These are phyloP conservation scores for Butyriboletus loyo DNA, from an alignment of 768 basidiomycete genomes.

Conservation along the genomic window DNA sequence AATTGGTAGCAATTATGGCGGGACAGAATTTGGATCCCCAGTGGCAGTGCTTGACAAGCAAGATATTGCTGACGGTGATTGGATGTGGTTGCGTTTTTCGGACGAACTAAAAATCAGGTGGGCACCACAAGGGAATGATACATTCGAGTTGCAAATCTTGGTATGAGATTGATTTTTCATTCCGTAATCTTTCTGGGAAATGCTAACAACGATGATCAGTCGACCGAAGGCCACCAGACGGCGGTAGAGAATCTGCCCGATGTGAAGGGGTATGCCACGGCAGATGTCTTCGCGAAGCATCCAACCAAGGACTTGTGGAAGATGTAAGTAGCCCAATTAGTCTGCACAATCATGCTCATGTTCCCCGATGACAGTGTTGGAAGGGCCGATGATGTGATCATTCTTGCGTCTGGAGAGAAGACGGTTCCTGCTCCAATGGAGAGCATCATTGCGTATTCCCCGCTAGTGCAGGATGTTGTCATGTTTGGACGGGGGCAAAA, in stretches of 20 bases:
- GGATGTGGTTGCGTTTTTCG: constrained; percentile 36
- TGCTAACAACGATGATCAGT: neutral
- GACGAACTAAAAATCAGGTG: constrained; percentile 26
- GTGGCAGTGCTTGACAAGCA: neutral
- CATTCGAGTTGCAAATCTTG: constrained; percentile 38
- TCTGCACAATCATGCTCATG: neutral
- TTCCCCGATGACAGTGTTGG: constrained; percentile 17
- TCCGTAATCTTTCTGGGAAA: neutral
- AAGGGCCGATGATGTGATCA: constrained; percentile 37
- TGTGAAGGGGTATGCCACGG: constrained; percentile 39
- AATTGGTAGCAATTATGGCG: constrained; percentile 35
- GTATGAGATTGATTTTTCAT: constrained; percentile 22
- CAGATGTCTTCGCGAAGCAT: constrained; percentile 44
- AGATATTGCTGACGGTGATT: constrained; percentile 23
- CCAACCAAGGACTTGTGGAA: constrained; percentile 41
- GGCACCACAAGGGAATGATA: constrained; percentile 31
- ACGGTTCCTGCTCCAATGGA: constrained; percentile 30
- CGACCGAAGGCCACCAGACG: neutral
- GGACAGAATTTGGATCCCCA: constrained; percentile 29
- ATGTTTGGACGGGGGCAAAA: constrained; percentile 36
- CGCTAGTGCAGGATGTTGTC: constrained; percentile 21
- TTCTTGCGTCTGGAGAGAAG: constrained; percentile 21
- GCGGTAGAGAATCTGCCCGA: constrained; percentile 38
- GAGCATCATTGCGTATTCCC: constrained; percentile 21
- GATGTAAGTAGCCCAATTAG: constrained; percentile 17